phyloP scores from a whole-genome alignment of 1,284 basidiomycete genomes.

The Phylloporus gajari region DNA sequence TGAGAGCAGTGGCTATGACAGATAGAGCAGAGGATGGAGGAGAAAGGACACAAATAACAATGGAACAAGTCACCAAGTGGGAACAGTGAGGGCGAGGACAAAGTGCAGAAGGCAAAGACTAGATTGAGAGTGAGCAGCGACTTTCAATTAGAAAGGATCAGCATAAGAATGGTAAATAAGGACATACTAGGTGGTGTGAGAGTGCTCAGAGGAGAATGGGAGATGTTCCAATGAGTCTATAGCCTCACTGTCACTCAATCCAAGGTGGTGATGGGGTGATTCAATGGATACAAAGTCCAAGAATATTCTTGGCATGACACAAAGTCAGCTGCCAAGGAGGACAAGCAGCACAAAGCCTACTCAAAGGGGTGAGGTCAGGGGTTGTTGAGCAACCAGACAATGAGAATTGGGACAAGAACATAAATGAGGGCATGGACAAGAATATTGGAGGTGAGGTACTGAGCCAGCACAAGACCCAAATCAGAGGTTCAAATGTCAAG shows the following conservation, averaged over 20 bases:
- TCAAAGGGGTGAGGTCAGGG: not conserved
- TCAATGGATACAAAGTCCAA: not conserved
- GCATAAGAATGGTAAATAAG: not conserved
- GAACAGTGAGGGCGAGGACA: no score
- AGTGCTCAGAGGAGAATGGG: no score
- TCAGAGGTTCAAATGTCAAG: no score
- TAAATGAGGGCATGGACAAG: no score
- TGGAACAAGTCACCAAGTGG: no score
- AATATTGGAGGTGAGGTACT: no score
- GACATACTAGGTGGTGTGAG: not conserved
- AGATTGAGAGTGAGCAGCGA: no score
- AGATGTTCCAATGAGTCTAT: not conserved
- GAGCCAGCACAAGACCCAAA: no score
- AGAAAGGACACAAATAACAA: no score
- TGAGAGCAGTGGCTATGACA: not conserved
- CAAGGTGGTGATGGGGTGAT: not conserved
- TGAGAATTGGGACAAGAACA: no score
- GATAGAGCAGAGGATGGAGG: not conserved
- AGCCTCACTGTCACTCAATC: not conserved
- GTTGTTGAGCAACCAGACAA: no score
- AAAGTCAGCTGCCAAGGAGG: not conserved
- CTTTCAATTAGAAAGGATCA: not conserved
- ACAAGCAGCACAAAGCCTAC: slow-evolving; percentile 5
- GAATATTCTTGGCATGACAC: not conserved
- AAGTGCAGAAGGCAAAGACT: no score